These are phyloP conservation scores for Aotearoamyces nothofagi DNA, from an alignment of 2,329 filamentous ascomycete genomes.

Conservation along the genomic window DNA sequence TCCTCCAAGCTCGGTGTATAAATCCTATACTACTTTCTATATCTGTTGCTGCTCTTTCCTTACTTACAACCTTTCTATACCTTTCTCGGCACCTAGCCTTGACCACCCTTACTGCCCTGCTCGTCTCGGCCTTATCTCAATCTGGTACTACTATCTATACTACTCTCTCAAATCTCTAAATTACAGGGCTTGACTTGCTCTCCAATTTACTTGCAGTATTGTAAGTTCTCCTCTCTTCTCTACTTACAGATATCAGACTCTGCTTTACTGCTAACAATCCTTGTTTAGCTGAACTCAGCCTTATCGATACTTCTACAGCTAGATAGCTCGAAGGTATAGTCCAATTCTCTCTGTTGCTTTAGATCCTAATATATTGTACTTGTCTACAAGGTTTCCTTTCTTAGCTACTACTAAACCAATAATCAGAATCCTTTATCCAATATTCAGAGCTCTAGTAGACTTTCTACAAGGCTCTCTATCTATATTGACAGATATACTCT, in stretches of 20 bases:
- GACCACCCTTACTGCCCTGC: no score
- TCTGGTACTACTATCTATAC: background rate
- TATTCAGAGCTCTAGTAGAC: background rate
- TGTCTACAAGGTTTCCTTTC: background rate
- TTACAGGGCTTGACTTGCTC: background rate
- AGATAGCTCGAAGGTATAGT: background rate
- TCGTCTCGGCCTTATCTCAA: background rate
- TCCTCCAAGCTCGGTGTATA: constrained; percentile 1
- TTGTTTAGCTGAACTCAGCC: background rate
- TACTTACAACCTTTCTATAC: background rate
- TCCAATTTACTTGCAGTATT: background rate
- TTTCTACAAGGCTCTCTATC: background rate
- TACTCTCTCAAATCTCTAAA: constrained; percentile 1
- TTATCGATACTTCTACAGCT: background rate
- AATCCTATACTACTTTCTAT: background rate
- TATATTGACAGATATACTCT: background rate
- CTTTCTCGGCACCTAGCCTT: background rate
- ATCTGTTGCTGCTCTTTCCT: background rate
- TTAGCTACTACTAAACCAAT: background rate
- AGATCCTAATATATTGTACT: background rate
- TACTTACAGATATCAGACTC: background rate
- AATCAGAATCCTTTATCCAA: background rate
- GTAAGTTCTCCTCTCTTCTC: constrained; percentile 1
- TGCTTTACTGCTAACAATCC: background rate
- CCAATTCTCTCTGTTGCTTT: background rate